A percentile compares a stretch with the other conserved stretches of the same genome.
Evolutionary conservation across 1,284 basidiomycete species (phyloP).

Genomic region (Apiotrichum veenhuisii): DNA sequence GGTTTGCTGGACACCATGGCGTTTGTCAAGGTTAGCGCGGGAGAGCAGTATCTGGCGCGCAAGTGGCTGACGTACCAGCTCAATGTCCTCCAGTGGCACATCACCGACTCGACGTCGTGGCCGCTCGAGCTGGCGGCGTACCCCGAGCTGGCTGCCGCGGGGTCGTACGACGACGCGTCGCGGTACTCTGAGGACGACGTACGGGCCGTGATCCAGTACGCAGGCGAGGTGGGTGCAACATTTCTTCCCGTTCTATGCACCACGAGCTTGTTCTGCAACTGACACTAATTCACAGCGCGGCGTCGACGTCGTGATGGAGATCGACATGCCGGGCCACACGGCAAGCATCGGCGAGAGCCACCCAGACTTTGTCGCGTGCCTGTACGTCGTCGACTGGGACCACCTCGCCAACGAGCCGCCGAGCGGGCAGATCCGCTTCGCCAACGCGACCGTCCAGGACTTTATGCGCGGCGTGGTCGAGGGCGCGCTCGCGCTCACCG

Average conservation of each 20-base stretch:
- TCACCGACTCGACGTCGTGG: slow-evolving; percentile 54
- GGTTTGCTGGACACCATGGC: slow-evolving; percentile 73
- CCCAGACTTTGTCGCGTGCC: slow-evolving; percentile 71
- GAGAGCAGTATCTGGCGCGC: too few relatives aligned
- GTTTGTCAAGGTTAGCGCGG: slow-evolving; percentile 82
- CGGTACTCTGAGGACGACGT: slow-evolving; percentile 58
- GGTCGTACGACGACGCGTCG: slow-evolving; percentile 61
- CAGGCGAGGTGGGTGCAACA: too few relatives aligned
- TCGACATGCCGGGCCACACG: slow-evolving; percentile 68
- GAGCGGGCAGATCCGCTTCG: slow-evolving; percentile 70
- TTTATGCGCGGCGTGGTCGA: slow-evolving; percentile 56
- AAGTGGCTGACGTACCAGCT: too few relatives aligned
- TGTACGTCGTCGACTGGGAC: slow-evolving; percentile 60
- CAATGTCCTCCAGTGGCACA: slow-evolving; percentile 21
- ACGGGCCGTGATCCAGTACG: slow-evolving; percentile 63
- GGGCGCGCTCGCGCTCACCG: slow-evolving; percentile 20
- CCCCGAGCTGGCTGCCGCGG: slow-evolving; percentile 57
- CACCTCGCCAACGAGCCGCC: slow-evolving; percentile 59
- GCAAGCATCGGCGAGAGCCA: slow-evolving; percentile 61
- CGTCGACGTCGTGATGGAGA: slow-evolving; percentile 71
- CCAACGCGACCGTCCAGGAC: slow-evolving; percentile 52
- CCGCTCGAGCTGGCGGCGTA: slow-evolving; percentile 64
- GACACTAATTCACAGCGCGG: too few relatives aligned
- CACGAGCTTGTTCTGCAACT: too few relatives aligned
- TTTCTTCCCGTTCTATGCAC: too few relatives aligned